Evolutionary conservation across 345 rosid species (phyloP), one percentile per base, ranked within the genome.

Genomic region (Hevea brasiliensis): DNA sequence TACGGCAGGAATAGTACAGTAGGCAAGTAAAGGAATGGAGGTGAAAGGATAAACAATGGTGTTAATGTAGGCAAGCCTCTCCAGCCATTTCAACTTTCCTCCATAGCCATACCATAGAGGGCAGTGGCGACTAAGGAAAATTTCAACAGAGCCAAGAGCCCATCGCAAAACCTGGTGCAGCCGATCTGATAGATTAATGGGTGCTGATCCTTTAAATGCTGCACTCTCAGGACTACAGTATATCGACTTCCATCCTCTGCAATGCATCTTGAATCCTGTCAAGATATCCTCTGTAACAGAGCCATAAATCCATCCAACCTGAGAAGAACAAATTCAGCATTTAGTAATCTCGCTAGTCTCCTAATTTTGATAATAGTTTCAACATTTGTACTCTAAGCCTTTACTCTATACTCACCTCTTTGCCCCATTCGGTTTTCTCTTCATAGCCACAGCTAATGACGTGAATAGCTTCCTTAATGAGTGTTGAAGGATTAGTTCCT

Each of bases 281-380:
- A 94, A 76, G 58, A 94, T 94, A 71, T 94, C 97, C 76, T 94
- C 98, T 29, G 98, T 93, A 1, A 93, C 84, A 5, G 98, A 93
- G 55, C 98, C 98, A 27, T 94, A 94, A 35, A 94, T 94, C 98
- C 98, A 94, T 71, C 98, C 98, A 37, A 94, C 89, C 98, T 93
- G 87, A 51, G 70, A 69, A 67, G 2, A 71, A 23, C 37, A 67
- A 48, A 62, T 55, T 62, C 27, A 48, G 14, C 20, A 32, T 2
- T 60, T 4, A 47, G 53, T 61, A 4, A 32, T 47, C 67, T 18
- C n/a, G 50, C 10, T 9, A 14, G 4, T 12, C 50, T 1, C 4
- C 37, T 4, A 32, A 32, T 32, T 32, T 32, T 32, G 37, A 32
- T 32, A 32, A 4, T n/a, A n/a, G n/a, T 57, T 21, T 24, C 17